Evolutionary conservation across 129 eudicot species (phyloP).

Genomic region (Lactuca saligna): DNA sequence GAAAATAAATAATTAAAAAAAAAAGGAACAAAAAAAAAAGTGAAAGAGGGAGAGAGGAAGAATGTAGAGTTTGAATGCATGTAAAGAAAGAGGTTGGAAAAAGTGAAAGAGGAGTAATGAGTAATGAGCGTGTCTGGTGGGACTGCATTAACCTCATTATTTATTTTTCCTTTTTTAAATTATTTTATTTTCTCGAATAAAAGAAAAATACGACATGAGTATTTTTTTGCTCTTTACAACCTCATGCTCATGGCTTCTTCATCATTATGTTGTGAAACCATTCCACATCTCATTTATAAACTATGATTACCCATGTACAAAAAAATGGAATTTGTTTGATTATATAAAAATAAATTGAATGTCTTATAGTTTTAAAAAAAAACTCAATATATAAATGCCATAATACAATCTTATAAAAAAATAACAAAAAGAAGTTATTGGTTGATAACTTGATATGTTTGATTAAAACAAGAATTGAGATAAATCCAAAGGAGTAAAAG

Average conservation of each 20-base stretch:
- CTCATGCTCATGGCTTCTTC: constrained; percentile 32
- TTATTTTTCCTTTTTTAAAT: background rate
- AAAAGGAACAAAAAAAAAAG: background rate
- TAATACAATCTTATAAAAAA: background rate
- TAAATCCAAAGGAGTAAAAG: constrained; percentile 39
- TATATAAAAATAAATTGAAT: background rate
- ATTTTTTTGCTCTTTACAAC: constrained; percentile 22
- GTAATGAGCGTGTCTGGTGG: constrained; percentile 43
- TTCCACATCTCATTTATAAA: constrained; percentile 29
- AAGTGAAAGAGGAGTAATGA: constrained; percentile 32
- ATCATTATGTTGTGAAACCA: constrained; percentile 40
- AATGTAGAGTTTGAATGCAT: constrained; percentile 25
- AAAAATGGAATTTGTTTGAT: constrained; percentile 14
- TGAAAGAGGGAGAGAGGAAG: constrained; percentile 1
- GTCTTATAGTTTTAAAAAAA: background rate
- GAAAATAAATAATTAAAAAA: background rate
- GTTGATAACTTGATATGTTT: constrained; percentile 17
- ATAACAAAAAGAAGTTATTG: background rate
- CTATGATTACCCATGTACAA: background rate
- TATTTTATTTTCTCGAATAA: background rate
- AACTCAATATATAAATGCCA: background rate
- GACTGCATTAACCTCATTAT: constrained; percentile 37
- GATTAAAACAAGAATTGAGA: constrained; percentile 30
- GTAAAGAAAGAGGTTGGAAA: constrained; percentile 23
- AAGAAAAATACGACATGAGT: constrained; percentile 26